Base-by-base conservation (phyloP, 192 early-diverging fungal species). In the Gryganskiella cystojenkinii region DNA sequence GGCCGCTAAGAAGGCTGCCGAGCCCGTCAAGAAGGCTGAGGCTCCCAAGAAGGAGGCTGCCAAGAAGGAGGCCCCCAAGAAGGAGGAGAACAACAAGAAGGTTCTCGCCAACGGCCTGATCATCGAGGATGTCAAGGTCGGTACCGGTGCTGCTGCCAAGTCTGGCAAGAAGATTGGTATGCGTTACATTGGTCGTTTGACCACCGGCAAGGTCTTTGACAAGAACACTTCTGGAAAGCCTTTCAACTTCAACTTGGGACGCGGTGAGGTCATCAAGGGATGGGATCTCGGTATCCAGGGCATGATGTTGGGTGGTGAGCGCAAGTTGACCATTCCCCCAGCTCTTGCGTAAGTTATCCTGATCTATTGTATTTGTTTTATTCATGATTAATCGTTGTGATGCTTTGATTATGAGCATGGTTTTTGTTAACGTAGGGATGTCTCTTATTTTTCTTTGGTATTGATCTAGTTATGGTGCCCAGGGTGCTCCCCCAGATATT, bases 181-280 rank as follows among this genome's bases (percentile, higher is more conserved):
- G 83, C 92, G 96, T 80, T 99, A 99, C 88, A 94, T 99, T 79
- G 97, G 97, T 63, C 92, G 90, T 79, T 86, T 99, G 51, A 86
- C 82, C 60, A 96, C 87, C 85, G 97, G 97, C 72, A 98, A 95
- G 82, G 93, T 96, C 25, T 99, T 99, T 86, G 97, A 99, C 90
- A 86, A 91, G 84, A 97, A 97, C 89, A 93, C 89, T 47, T 90
- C 88, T 67, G 96, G 96, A 57, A 88, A 91, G 67, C 94, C 95
- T 0, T 96, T 99, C 85, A 89, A 79, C 78, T 97, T 98, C 88
- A 87, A 87, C 53, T 85, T 99, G 40, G 95, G 95, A 28, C 82
- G 82, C 24, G 90, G 92, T 68, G 95, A 98, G 81, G 97, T 99
- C 60, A 99, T 99, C 83, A 93, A 94, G 82, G 97, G 96, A 55